These are phyloP conservation scores for Monosporascus sp. DNA, from an alignment of 2,329 filamentous ascomycete species.

Conservation along the genomic window DNA sequence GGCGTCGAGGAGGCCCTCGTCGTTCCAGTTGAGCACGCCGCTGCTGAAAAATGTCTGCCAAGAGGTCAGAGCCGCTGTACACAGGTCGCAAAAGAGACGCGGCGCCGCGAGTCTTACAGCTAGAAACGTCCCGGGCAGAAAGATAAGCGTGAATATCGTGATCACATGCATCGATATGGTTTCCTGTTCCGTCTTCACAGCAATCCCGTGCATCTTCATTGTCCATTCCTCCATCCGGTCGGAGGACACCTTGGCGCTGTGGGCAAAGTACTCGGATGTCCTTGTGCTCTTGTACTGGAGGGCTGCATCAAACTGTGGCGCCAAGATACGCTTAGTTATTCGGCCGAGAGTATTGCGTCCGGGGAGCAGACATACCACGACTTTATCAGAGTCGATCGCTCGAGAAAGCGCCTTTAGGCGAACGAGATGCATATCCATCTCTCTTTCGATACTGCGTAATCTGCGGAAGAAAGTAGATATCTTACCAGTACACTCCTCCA, in stretches of 20 bases:
- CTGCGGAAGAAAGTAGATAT: constrained; percentile 10
- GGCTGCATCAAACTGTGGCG: constrained; percentile 16
- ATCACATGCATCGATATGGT: constrained; percentile 29
- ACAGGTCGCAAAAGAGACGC: not conserved
- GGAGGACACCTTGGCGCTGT: constrained; percentile 11
- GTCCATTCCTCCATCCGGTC: constrained; percentile 18
- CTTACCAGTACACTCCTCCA: constrained; percentile 2
- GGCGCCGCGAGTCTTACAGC: constrained; percentile 16
- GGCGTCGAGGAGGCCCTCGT: constrained; percentile 5
- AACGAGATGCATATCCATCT: constrained; percentile 10
- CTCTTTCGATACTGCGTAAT: constrained; percentile 8
- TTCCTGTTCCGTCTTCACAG: constrained; percentile 42
- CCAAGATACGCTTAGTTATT: not conserved
- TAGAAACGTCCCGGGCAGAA: constrained; percentile 27
- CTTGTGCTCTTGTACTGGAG: constrained; percentile 18
- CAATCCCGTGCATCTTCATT: constrained; percentile 47
- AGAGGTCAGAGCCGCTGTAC: constrained; percentile 9
- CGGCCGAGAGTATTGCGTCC: too few species aligned
- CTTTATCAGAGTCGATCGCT: constrained; percentile 11
- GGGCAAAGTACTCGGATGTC: constrained; percentile 16
- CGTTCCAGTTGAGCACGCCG: constrained; percentile 13
- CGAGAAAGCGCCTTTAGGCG: constrained; percentile 10
- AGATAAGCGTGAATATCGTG: constrained; percentile 24
- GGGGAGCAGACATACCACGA: constrained; percentile 6
- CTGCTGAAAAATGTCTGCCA: constrained; percentile 24